These are phyloP conservation scores for Cyanidiococcus yangmingshanensis DNA, from an alignment of 23 red algal genomes.

Conservation along the genomic window DNA sequence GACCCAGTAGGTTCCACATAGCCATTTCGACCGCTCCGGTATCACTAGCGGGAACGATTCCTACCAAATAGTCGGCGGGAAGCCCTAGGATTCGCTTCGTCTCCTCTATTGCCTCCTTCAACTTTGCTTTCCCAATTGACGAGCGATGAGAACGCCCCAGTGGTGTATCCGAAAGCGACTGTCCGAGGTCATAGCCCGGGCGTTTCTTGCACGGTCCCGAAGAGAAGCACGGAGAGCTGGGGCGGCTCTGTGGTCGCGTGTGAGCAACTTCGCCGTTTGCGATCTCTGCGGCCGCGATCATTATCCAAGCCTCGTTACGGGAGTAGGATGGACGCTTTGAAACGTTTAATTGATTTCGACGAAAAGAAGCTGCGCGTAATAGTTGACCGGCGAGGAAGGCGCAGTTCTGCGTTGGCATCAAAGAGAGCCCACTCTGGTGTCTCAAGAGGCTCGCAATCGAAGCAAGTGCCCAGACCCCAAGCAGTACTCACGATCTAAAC, in stretches of 20 bases:
- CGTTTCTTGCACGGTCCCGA: slow-evolving; percentile 97
- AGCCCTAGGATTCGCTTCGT: slow-evolving; percentile 57
- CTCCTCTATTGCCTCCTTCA: slow-evolving; percentile 40
- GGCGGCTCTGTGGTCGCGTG: slow-evolving; percentile 39
- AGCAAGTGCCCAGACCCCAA: too few species aligned
- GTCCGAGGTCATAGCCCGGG: slow-evolving; percentile 50
- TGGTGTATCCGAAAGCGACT: slow-evolving; percentile 49
- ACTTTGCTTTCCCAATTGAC: slow-evolving; percentile 60
- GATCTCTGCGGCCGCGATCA: not conserved
- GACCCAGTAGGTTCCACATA: slow-evolving; percentile 86
- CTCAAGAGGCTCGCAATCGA: too few species aligned
- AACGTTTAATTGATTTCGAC: too few species aligned
- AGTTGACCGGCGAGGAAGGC: too few species aligned
- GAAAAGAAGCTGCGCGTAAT: too few species aligned
- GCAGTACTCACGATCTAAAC: too few species aligned
- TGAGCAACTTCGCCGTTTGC: not conserved
- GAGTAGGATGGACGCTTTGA: too few species aligned
- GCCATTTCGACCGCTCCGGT: slow-evolving; percentile 98
- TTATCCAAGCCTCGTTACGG: too few species aligned
- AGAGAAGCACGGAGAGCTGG: slow-evolving; percentile 84
- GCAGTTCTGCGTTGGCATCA: too few species aligned
- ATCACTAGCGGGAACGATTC: slow-evolving; percentile 81
- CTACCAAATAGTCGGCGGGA: slow-evolving; percentile 57
- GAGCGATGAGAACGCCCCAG: slow-evolving; percentile 76
- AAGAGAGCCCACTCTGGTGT: too few species aligned